Base-by-base conservation (phyloP, 768 basidiomycete genomes). In the Hortiboletus flavorubellus region DNA sequence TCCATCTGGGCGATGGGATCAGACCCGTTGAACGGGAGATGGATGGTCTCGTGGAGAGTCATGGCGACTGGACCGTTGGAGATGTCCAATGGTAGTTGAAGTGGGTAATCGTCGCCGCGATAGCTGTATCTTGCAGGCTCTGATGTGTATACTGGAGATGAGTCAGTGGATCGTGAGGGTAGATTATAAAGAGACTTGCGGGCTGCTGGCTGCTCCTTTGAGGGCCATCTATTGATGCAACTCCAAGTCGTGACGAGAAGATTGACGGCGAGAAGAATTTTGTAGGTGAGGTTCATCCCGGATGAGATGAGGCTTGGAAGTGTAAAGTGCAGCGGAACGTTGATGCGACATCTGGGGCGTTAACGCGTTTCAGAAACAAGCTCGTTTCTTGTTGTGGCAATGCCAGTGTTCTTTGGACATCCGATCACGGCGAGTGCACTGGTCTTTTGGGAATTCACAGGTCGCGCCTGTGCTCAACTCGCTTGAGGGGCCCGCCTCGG, bases 21-120 rank as follows among this genome's bases (percentile, higher is more conserved):
- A 1, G 59, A 44, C 16, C 6, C 26, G 46, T 60, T 60, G 49
- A 51, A 9, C 14, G 37, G 37, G n/a, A 56, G 37, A 15, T 56
- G 59, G 23, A 56, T 40, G 5, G 53, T 47, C 59, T 60, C 59
- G 38, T 60, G 59, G 16, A 60, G 49, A 5, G 59, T 56, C 49
- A 48, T 55, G 31, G 59, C 59, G 46, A 60, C 59, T 8, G 53
- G 59, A 11, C 5, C 11, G 16, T 39, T 21, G 18, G 39, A 23
- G 26, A 16, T 10, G 14, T 35, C 16, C 18, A 61, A 37, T 5
- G 59, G 49, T 15, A 60, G 46, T 21, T 55, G 45, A 1, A 60
- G 7, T 1, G 59, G 59, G 26, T 60, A 60, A 16, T 60, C 59
- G 2, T 42, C 18, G 18, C 59, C 59, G 4, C 30, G 59, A 55